Evolutionary conservation across 2,329 filamentous ascomycete genomes (phyloP).

Genomic region (Pyricularia grisea): DNA sequence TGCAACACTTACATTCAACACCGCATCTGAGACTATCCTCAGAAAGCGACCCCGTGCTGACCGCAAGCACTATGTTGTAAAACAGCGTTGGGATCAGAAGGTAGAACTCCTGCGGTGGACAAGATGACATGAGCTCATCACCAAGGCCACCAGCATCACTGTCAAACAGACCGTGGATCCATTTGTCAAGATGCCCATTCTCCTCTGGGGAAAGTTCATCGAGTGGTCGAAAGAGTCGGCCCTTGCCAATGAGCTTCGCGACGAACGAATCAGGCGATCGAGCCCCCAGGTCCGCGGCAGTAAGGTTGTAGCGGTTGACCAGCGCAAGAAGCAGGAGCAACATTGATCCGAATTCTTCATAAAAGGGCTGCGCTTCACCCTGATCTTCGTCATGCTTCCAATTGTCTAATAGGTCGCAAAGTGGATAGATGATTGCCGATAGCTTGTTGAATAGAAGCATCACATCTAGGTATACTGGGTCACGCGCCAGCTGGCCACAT

Average conservation of each 20-base stretch:
- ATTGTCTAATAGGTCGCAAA: conserved; percentile 67
- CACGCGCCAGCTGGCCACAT: conserved; percentile 64
- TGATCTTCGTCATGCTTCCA: conserved; percentile 81
- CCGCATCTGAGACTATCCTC: conserved; percentile 66
- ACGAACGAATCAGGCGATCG: conserved; percentile 55
- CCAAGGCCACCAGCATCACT: conserved; percentile 63
- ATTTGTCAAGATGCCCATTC: conserved; percentile 56
- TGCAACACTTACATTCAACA: conserved; percentile 59
- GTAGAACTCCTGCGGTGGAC: conserved; percentile 76
- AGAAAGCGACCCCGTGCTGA: conserved; percentile 52
- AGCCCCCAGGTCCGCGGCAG: conserved; percentile 53
- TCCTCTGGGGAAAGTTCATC: conserved; percentile 57
- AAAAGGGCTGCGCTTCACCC: conserved; percentile 74
- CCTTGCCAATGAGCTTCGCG: conserved; percentile 52
- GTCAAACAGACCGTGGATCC: conserved; percentile 71
- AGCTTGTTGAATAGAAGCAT: conserved; percentile 67
- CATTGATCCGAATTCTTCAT: conserved; percentile 76
- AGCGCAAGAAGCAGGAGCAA: conserved; percentile 65
- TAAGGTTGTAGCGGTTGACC: conserved; percentile 65
- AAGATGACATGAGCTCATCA: conserved; percentile 74
- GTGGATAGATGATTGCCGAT: conserved; percentile 57
- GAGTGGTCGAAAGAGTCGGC: conserved; percentile 44
- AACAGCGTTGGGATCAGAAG: conserved; percentile 68
- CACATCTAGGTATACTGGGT: conserved; percentile 63
- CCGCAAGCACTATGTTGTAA: conserved; percentile 63